Percentiles rank a stretch among this genome's conserved stretches.
phyloP scores from a whole-genome alignment of 176 grass and related monocot genomes.

The Musa schizocarpa region DNA sequence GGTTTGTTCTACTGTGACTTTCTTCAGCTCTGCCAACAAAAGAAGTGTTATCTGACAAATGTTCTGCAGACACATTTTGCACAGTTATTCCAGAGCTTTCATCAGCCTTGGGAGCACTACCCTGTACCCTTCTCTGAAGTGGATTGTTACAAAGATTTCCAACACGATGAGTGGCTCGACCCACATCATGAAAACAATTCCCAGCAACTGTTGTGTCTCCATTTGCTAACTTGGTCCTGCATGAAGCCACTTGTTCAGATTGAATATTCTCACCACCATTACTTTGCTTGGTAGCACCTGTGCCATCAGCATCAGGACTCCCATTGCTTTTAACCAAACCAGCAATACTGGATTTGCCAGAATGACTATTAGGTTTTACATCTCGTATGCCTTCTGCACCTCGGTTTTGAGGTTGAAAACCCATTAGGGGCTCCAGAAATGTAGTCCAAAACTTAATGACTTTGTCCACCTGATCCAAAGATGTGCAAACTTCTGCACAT shows the following conservation, averaged over 20 bases:
- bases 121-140: conserved; percentile 47
- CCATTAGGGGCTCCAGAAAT: conserved; percentile 76
- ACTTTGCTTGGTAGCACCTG: conserved; percentile 29
- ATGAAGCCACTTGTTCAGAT: conserved; percentile 29
- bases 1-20: conserved; percentile 23
- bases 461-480: conserved; percentile 87
- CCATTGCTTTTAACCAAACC: conserved; percentile 46
- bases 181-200: conserved; percentile 50
- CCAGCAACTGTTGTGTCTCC: conserved; percentile 33
- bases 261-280: conserved; percentile 35
- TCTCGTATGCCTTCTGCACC: conserved; percentile 36
- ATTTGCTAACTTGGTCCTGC: conserved; percentile 33
- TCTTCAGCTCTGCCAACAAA: conserved; percentile 33
- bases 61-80: conserved; percentile 33
- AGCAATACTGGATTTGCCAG: conserved; percentile 42
- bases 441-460: conserved; percentile 82
- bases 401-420: conserved; percentile 45
- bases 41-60: conserved; percentile 26
- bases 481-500: conserved; percentile 76
- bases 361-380: conserved; percentile 45
- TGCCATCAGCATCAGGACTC: neutral
- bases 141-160: conserved; percentile 31
- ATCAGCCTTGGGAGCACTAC: conserved; percentile 26
- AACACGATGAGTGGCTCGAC: conserved; percentile 26
- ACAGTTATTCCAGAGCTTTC: conserved; percentile 31